Evolutionary conservation across 768 basidiomycete genomes (phyloP).

Genomic region (Lentinula edodes): DNA sequence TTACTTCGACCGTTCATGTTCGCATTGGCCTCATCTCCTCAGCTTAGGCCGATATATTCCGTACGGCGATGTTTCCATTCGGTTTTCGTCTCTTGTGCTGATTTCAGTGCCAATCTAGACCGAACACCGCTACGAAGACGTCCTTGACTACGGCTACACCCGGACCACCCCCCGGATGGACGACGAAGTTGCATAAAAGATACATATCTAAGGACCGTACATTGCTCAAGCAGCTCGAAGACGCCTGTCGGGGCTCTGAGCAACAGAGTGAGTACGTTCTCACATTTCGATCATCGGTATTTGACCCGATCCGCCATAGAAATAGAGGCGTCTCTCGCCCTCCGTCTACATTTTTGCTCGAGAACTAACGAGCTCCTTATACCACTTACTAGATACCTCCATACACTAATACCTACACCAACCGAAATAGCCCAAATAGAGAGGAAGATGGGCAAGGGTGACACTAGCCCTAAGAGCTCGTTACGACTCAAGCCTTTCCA

Average conservation of each 20-base stretch:
- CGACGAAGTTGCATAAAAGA: constrained; percentile 71
- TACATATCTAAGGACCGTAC: constrained; percentile 80
- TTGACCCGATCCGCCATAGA: constrained; percentile 28
- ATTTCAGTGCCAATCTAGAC: constrained; percentile 6
- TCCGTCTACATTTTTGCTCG: constrained; percentile 79
- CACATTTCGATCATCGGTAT: not conserved
- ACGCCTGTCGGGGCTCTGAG: constrained; percentile 44
- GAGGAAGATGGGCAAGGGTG: not conserved
- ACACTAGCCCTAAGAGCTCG: constrained; percentile 13
- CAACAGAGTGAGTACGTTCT: constrained; percentile 40
- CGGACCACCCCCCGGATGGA: constrained; percentile 70
- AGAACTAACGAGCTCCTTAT: constrained; percentile 83
- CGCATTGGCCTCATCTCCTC: constrained; percentile 82
- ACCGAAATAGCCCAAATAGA: constrained; percentile 39
- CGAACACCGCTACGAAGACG: constrained; percentile 15
- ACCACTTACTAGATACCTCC: constrained; percentile 88
- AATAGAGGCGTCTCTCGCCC: constrained; percentile 53
- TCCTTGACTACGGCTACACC: constrained; percentile 21
- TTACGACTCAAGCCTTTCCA: constrained; percentile 68
- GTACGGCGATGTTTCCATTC: constrained; percentile 25
- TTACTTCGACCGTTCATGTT: constrained; percentile 71
- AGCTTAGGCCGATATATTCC: constrained; percentile 51
- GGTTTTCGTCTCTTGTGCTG: not conserved
- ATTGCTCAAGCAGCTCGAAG: constrained; percentile 69
- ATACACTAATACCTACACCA: constrained; percentile 76